These are phyloP conservation scores for Puccinia horiana DNA, from an alignment of 1,284 basidiomycete species.

Conservation along the genomic window DNA sequence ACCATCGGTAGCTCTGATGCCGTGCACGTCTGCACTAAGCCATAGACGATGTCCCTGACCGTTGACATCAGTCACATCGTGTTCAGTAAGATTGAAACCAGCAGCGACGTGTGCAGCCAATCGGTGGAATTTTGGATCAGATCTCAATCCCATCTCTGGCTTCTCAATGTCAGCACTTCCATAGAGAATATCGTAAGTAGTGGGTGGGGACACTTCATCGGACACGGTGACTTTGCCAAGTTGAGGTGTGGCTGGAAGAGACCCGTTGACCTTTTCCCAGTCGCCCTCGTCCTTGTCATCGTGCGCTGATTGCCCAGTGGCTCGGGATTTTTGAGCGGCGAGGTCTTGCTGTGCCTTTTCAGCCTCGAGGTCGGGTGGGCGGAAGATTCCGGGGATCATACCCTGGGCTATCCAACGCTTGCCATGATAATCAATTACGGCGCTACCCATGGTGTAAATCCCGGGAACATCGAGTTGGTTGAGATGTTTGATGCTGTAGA, in stretches of 20 bases:
- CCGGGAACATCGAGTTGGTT: constrained; percentile 62
- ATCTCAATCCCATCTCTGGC: constrained; percentile 59
- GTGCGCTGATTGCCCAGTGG: constrained; percentile 28
- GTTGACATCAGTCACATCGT: constrained; percentile 62
- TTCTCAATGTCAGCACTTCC: constrained; percentile 64
- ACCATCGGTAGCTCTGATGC: constrained; percentile 64
- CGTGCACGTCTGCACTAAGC: constrained; percentile 65
- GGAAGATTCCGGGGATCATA: constrained; percentile 65
- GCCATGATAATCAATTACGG: constrained; percentile 65
- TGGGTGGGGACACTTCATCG: constrained; percentile 56
- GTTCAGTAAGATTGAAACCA: constrained; percentile 62
- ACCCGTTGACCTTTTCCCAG: constrained; percentile 62
- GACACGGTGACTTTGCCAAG: constrained; percentile 59
- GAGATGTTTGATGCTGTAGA: constrained; percentile 63
- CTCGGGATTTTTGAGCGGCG: constrained; percentile 49
- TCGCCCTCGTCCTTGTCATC: constrained; percentile 53
- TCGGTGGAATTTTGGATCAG: constrained; percentile 62
- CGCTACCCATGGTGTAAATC: constrained; percentile 58
- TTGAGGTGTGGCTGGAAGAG: constrained; percentile 74
- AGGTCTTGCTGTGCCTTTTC: constrained; percentile 54
- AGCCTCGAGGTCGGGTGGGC: constrained; percentile 54
- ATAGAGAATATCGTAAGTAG: constrained; percentile 63
- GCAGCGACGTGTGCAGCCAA: constrained; percentile 63
- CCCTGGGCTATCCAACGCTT: constrained; percentile 66
- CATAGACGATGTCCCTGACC: constrained; percentile 62